These are phyloP conservation scores for Fraxinus americana DNA, from an alignment of 257 asterid species.

Conservation along the genomic window DNA sequence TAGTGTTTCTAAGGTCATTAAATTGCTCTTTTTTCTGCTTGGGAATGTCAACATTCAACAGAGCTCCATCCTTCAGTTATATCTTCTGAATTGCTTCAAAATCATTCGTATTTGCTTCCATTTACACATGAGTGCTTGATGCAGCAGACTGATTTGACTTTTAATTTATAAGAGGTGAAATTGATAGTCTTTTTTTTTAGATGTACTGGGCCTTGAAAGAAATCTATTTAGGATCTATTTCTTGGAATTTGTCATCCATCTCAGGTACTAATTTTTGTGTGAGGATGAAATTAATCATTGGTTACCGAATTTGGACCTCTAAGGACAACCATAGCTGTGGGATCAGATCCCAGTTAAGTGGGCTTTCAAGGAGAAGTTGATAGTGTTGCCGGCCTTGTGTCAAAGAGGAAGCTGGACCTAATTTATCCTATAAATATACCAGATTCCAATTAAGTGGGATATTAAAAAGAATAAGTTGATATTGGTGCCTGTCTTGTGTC, in stretches of 20 bases:
- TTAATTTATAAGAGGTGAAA: neutral
- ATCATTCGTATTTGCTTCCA: conserved; percentile 4
- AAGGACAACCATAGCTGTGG: neutral
- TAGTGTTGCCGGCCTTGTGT: neutral
- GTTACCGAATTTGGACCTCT: neutral
- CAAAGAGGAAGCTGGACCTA: neutral
- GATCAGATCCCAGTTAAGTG: neutral
- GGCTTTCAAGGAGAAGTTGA: neutral
- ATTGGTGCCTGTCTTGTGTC: neutral
- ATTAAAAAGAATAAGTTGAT: neutral
- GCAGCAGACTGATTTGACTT: neutral
- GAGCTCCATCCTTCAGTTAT: conserved; percentile 9
- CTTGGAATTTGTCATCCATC: neutral
- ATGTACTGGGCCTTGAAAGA: neutral
- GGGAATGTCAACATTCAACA: neutral
- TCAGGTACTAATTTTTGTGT: neutral
- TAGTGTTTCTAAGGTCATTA: conserved; percentile 27
- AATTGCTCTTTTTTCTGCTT: neutral
- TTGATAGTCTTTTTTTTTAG: neutral
- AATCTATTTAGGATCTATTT: neutral
- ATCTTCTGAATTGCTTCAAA: conserved; percentile 11
- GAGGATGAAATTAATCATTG: neutral
- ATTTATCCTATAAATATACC: neutral
- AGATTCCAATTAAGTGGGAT: neutral
- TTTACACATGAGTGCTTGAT: conserved; percentile 10